Evolutionary conservation across 1,284 basidiomycete species (phyloP), one percentile per base, ranked within the genome.

Genomic region (Malassezia vespertilionis): DNA sequence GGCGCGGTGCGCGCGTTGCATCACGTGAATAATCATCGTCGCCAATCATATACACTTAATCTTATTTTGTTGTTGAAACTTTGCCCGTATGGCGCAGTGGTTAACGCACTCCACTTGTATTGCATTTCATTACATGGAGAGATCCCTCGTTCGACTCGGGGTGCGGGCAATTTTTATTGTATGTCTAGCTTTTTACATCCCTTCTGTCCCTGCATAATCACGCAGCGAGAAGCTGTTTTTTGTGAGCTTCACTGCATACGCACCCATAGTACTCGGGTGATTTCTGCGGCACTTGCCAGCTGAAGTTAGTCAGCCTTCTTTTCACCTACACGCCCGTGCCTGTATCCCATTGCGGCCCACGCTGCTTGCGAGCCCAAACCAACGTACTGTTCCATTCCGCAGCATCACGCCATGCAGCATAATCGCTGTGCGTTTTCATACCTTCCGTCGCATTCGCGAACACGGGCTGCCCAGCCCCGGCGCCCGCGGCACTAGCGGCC

Each of bases 111-210:
- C 48, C 48, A 51, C 48, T 51, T 51, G 48, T 51, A 51, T 36
- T 47, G 22, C 11, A 20, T 34, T 32, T 32, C 18, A 24, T 31
- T 45, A 45, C 43, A 51, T 51, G 48, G 48, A 44, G 43, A 51
- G 48, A 51, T 51, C 48, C 48, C 48, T 51, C 48, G 48, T 51
- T 51, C 48, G 48, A 51, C 48, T 51, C 48, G 48, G 48, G 48
- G 48, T 51, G 48, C 48, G 48, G 48, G 48, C 48, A 51, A 14
- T 3, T 9, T 28, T 34, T 33, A 45, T 45, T 50, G 32, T 33
- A 9, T 26, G 5, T 28, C 26, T 28, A 28, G 8, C 12, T 7
- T 28, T 28, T 7, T 28, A 28, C 26, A 28, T 28, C 8, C 26
- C 8, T 28, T 28, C 26, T 12, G 8, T 8, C 7, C 26, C 12